Conservation (phyloP, 768 basidiomycete genomes). For the Mycena belliarum region DNA sequence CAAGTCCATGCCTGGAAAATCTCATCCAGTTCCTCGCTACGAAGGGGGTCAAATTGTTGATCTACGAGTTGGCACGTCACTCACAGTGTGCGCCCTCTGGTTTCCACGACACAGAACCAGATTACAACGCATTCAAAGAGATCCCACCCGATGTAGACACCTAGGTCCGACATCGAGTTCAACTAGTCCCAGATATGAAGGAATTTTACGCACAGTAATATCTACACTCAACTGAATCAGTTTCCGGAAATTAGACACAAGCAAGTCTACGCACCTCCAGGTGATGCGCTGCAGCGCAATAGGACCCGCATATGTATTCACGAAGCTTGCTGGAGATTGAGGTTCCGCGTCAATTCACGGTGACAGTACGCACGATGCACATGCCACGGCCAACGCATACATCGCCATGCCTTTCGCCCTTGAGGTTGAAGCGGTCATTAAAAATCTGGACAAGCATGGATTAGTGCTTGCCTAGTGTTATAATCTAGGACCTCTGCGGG, state of each 20-base stretch:
- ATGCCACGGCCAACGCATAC: slow-evolving; percentile 28
- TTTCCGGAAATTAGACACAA: neutral
- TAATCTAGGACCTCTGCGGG: slow-evolving; percentile 43
- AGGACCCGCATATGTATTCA: slow-evolving; percentile 43
- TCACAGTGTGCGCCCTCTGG: slow-evolving; percentile 43
- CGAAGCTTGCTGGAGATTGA: slow-evolving; percentile 15
- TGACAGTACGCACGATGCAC: neutral
- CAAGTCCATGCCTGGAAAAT: slow-evolving; percentile 45
- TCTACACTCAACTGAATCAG: neutral
- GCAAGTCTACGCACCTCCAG: slow-evolving; percentile 24
- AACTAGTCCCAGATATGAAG: neutral
- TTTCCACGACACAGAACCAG: slow-evolving; percentile 43
- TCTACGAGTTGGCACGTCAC: slow-evolving; percentile 12
- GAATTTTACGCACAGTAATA: neutral
- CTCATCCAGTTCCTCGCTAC: slow-evolving; percentile 43
- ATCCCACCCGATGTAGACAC: slow-evolving; percentile 43
- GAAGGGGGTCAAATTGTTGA: neutral
- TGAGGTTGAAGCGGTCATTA: neutral
- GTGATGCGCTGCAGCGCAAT: slow-evolving; percentile 41
- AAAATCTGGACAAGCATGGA: neutral
- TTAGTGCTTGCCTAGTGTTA: slow-evolving; percentile 29
- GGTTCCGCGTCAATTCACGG: neutral
- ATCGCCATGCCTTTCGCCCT: slow-evolving; percentile 48
- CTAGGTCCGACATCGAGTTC: neutral
- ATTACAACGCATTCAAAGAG: slow-evolving; percentile 39